Evolutionary conservation across 2,329 filamentous ascomycete genomes (phyloP).

Genomic region (Reticulascus tulasneorum): DNA sequence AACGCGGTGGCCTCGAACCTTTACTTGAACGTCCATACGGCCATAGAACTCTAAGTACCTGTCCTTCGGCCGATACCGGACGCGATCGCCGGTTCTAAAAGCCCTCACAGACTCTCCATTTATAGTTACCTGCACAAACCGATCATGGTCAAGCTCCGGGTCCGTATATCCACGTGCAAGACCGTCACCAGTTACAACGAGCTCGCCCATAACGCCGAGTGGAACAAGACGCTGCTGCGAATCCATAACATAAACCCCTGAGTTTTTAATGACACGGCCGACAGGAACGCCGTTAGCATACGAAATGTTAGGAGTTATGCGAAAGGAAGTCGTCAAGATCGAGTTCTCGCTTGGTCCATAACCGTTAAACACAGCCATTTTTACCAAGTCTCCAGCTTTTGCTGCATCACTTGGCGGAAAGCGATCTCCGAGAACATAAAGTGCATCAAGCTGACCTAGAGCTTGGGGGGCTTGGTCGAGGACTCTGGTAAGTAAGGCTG

Average conservation of each 20-base stretch:
- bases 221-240: background rate
- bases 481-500: background rate
- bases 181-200: background rate
- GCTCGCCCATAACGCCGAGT: background rate
- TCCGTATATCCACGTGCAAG: background rate
- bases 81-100: background rate
- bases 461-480: no score
- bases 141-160: background rate
- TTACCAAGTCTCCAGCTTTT: no score
- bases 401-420: no score
- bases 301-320: no score
- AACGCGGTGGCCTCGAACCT: background rate
- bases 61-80: background rate
- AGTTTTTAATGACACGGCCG: no score
- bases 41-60: background rate
- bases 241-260: no score
- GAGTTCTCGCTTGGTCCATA: no score
- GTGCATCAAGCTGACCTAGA: no score
- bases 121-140: background rate
- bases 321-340: no score
- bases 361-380: no score
- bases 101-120: background rate
- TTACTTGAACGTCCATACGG: background rate
- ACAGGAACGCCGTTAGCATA: no score
- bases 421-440: no score